Evolutionary conservation across 2,329 filamentous ascomycete genomes (phyloP).

Genomic region (Ophiostoma novo-ulmi): DNA sequence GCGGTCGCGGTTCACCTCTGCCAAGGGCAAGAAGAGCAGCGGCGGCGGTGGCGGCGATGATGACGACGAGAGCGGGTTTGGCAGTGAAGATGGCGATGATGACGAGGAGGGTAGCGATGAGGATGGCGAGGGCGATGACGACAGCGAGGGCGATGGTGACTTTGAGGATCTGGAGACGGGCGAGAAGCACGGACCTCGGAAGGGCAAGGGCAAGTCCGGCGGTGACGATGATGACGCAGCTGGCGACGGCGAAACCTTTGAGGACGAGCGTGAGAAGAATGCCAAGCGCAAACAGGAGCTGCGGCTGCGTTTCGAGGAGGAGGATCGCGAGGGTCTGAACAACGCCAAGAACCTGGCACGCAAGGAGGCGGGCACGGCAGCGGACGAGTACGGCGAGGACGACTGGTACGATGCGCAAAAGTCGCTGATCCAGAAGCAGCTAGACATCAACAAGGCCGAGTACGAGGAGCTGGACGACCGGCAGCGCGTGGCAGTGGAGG

Average conservation of each 20-base stretch:
- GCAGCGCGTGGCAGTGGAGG: conserved; percentile 79
- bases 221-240: conserved; percentile 48
- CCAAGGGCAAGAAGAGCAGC: conserved; percentile 40
- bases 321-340: conserved; percentile 92
- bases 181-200: conserved; percentile 48
- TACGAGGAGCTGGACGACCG: conserved; percentile 81
- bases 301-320: conserved; percentile 89
- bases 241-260: conserved; percentile 80
- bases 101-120: conserved; percentile 44
- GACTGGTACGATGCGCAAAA: conserved; percentile 99
- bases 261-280: conserved; percentile 84
- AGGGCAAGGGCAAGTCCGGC: conserved; percentile 36
- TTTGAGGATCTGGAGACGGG: conserved; percentile 83
- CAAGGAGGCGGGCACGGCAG: conserved; percentile 53
- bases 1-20: conserved; percentile 67
- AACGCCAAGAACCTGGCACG: conserved; percentile 80
- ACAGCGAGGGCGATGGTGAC: conserved; percentile 69
- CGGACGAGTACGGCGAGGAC: conserved; percentile 88
- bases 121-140: conserved; percentile 32
- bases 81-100: conserved; percentile 55
- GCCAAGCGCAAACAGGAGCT: conserved; percentile 91
- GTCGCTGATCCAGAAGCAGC: conserved; percentile 86
- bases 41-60: conserved; percentile 39
- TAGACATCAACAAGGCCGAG: conserved; percentile 93
- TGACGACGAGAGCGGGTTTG: conserved; percentile 59